phyloP scores from a whole-genome alignment of 2,329 filamentous ascomycete genomes.

The Cladophialophora bantiana region DNA sequence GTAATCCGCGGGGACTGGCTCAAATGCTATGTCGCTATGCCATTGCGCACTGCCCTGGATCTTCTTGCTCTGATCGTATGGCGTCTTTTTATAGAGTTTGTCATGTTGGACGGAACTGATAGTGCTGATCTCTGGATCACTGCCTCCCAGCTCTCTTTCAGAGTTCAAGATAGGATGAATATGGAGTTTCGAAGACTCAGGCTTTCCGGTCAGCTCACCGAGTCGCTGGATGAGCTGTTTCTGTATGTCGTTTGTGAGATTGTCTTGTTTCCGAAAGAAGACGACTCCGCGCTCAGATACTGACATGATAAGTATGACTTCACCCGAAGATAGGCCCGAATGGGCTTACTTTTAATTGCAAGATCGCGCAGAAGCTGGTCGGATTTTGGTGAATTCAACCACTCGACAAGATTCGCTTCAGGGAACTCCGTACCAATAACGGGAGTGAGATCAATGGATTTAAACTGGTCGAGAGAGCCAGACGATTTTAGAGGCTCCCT shows the following conservation, averaged over 20 bases:
- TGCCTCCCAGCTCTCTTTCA: slow-evolving; percentile 58
- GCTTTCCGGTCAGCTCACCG: slow-evolving; percentile 66
- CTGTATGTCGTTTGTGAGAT: slow-evolving; percentile 67
- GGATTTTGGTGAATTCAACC: slow-evolving; percentile 67
- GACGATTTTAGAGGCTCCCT: slow-evolving; percentile 46
- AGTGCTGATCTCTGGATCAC: slow-evolving; percentile 68
- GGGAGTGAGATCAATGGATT: slow-evolving; percentile 58
- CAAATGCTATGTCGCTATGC: slow-evolving; percentile 71
- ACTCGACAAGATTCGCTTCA: slow-evolving; percentile 42
- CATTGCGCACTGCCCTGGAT: slow-evolving; percentile 49
- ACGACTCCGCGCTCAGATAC: slow-evolving; percentile 62
- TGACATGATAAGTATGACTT: slow-evolving; percentile 35
- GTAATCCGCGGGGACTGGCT: slow-evolving; percentile 69
- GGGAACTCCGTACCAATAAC: slow-evolving; percentile 59
- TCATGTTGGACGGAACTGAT: slow-evolving; percentile 66
- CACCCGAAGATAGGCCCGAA: slow-evolving; percentile 16
- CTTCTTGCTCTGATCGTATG: slow-evolving; percentile 46
- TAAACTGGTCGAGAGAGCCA: slow-evolving; percentile 53
- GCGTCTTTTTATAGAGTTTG: slow-evolving; percentile 52
- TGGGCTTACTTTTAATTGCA: slow-evolving; percentile 66
- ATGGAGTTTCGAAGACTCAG: slow-evolving; percentile 64
- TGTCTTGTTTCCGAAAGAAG: slow-evolving; percentile 70
- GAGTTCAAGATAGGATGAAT: slow-evolving; percentile 67
- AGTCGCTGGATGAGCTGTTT: slow-evolving; percentile 69
- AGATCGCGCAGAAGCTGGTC: slow-evolving; percentile 72